Conservation (phyloP, 1,284 basidiomycete species). For the Ganoderma sinense region DNA sequence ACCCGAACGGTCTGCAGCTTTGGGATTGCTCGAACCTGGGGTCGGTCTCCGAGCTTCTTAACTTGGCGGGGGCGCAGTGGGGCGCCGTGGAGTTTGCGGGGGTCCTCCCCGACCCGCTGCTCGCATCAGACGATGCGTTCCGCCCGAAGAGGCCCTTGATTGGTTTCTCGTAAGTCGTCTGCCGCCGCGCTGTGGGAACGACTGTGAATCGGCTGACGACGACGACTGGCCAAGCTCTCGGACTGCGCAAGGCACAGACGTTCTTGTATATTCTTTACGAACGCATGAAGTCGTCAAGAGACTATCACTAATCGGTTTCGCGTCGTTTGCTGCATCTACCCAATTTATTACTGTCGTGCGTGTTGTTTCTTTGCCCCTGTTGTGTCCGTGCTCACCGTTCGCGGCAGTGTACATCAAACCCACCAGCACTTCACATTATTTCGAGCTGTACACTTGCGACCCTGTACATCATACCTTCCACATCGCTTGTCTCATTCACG, state of each 20-base stretch:
- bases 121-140: conserved; percentile 38
- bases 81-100: conserved; percentile 52
- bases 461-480: conserved; percentile 58
- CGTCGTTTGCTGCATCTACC: conserved; percentile 56
- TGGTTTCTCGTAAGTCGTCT: conserved; percentile 61
- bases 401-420: conserved; percentile 62
- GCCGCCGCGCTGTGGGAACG: not conserved
- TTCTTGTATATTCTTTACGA: conserved; percentile 66
- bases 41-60: conserved; percentile 61
- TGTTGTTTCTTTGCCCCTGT: conserved; percentile 19
- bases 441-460: conserved; percentile 60
- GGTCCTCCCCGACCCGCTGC: conserved; percentile 49
- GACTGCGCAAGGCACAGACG: conserved; percentile 31
- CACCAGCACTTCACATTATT: conserved; percentile 63
- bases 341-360: conserved; percentile 68
- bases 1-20: conserved; percentile 65
- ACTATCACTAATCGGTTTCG: conserved; percentile 51
- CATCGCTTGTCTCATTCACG: conserved; percentile 51
- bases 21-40: conserved; percentile 73
- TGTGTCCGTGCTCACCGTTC: conserved; percentile 1
- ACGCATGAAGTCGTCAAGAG: conserved; percentile 62
- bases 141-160: conserved; percentile 53
- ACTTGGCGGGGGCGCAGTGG: conserved; percentile 48
- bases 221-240: conserved; percentile 24
- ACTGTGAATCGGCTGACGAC: conserved; percentile 4